phyloP scores from a whole-genome alignment of 305 asterid species.

The Fraxinus dipetala region DNA sequence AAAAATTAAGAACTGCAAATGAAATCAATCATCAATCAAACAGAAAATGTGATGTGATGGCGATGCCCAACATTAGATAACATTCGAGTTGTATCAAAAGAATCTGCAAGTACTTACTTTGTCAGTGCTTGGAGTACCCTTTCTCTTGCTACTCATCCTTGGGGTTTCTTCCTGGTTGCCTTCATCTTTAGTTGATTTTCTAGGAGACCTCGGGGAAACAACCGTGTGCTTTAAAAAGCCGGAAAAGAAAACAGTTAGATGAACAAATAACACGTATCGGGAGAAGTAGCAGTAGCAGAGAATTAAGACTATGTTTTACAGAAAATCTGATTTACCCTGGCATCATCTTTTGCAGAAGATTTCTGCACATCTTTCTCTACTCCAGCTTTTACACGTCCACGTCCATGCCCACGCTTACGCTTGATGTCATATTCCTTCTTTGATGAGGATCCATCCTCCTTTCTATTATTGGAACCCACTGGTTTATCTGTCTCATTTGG shows the following conservation, averaged over 20 bases:
- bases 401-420: conserved; percentile 31
- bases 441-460: conserved; percentile 38
- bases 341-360: conserved; percentile 45
- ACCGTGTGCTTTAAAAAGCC: conserved; percentile 37
- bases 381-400: conserved; percentile 49
- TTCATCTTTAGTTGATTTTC: conserved; percentile 50
- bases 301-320: conserved; percentile 12
- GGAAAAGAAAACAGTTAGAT: conserved; percentile 22
- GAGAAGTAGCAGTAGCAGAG: conserved; percentile 20
- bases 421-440: conserved; percentile 45
- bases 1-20: neutral
- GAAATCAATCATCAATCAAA: conserved; percentile 1
- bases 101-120: conserved; percentile 42
- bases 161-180: conserved; percentile 53
- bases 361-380: conserved; percentile 39
- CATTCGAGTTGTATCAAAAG: conserved; percentile 4
- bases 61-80: neutral
- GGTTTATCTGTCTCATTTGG: conserved; percentile 44
- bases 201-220: conserved; percentile 47
- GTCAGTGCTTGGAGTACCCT: conserved; percentile 53
- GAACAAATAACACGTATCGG: conserved; percentile 7
- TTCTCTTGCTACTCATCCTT: conserved; percentile 55
- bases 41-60: neutral
- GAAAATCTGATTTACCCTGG: conserved; percentile 36
- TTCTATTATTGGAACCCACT: conserved; percentile 38